Evolutionary conservation across 306 rosid species (phyloP).

Genomic region (Trifolium repens): DNA sequence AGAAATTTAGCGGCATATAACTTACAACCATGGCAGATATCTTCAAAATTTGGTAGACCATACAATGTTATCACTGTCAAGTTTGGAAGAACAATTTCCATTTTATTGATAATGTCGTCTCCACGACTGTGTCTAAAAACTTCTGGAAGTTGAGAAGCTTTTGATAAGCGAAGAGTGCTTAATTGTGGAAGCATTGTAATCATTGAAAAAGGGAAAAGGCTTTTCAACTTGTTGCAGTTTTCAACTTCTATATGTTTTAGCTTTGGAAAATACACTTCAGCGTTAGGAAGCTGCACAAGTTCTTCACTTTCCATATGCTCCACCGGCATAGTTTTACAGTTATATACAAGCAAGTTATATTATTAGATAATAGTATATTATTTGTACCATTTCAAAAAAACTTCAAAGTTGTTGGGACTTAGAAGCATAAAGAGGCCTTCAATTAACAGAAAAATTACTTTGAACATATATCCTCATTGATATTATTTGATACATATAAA

Average conservation of each 20-base stretch:
- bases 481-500: no score
- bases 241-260: neutral
- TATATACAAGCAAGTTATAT: no score
- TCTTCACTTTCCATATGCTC: no score
- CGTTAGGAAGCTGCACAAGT: neutral
- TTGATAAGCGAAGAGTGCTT: neutral
- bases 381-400: no score
- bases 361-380: no score
- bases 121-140: neutral
- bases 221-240: neutral
- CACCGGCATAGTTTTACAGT: no score
- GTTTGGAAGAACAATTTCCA: neutral
- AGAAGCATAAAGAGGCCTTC: no score
- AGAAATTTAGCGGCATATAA: neutral
- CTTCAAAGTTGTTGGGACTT: no score
- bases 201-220: neutral
- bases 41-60: neutral
- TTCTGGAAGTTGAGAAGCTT: neutral
- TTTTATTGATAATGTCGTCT: neutral
- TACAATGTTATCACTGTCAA: neutral
- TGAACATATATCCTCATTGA: no score
- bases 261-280: neutral
- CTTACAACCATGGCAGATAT: neutral
- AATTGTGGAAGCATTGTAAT: conserved; percentile 17
- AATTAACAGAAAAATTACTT: no score